Evolutionary conservation across 2,329 filamentous ascomycete genomes (phyloP), one percentile per base, ranked within the genome.

Genomic region (Verticillium zaregamsianum): DNA sequence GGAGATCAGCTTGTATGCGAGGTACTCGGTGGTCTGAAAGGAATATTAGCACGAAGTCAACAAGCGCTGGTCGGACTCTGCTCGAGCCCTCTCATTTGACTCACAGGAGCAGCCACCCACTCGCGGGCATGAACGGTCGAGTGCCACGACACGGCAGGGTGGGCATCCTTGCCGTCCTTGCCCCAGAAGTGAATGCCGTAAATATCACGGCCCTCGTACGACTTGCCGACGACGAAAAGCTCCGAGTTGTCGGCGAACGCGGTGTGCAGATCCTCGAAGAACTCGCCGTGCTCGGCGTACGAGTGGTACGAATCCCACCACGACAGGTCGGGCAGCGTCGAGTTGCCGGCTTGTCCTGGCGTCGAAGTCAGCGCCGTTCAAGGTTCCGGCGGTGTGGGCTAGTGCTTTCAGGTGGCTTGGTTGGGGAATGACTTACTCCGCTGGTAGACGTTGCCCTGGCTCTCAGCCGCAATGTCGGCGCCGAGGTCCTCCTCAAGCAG

Each of bases 171-270:
- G 1, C 75, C 74, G 9, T 67, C 69, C 5, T 70, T 69, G 17
- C 81, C 81, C 70, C 74, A 83, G 33, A 84, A 72, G 64, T 83
- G 81, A 55, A 84, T 66, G 0, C 86, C 90, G 17, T 84, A 82
- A 57, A 92, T 90, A 61, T 74, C 68, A 32, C 80, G 72, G 11
- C 79, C 79, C 66, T 81, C 70, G 49, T 75, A 75, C 1, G 80
- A 82, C 17, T 70, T 74, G 0, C 82, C 82, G 5, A 77, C 72
- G 2, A 74, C 76, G 6, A 83, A 71, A 6, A 82, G 69, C 67
- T 82, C 75, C 0, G 82, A 79, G 64, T 82, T 80, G 9, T 70
- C 69, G 3, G 80, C 75, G 61, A 81, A 79, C 5, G 71, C 65
- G 9, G 70, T 64, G 17, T 78, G 76, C 11, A 84, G 68, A 58